These are phyloP conservation scores for Flaveria ramosissima DNA, from an alignment of 129 eudicot genomes.

Conservation along the genomic window DNA sequence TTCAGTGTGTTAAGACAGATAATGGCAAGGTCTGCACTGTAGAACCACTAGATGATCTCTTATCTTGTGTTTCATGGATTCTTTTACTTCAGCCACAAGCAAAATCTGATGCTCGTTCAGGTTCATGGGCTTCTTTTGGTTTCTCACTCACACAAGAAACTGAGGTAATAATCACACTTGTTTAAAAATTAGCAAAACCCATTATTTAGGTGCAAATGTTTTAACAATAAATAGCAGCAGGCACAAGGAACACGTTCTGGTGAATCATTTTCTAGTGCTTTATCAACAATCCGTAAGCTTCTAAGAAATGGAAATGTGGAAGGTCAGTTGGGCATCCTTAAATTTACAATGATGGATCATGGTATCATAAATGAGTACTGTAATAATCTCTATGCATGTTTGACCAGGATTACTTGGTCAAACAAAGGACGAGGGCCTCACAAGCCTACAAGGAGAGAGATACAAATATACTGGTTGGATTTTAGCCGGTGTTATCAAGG, in stretches of 20 bases:
- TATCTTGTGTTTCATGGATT: constrained; percentile 80
- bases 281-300: constrained; percentile 52
- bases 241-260: constrained; percentile 53
- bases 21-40: constrained; percentile 48
- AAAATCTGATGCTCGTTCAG: constrained; percentile 48
- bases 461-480: constrained; percentile 47
- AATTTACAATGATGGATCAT: background rate
- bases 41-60: constrained; percentile 79
- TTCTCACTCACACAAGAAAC: constrained; percentile 80
- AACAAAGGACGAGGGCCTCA: constrained; percentile 40
- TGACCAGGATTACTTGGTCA: constrained; percentile 57
- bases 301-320: constrained; percentile 56
- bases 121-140: constrained; percentile 69
- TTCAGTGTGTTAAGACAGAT: constrained; percentile 55
- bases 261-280: constrained; percentile 56
- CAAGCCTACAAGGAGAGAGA: constrained; percentile 50
- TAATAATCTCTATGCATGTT: constrained; percentile 34
- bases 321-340: constrained; percentile 45
- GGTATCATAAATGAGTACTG: background rate
- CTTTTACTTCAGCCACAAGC: constrained; percentile 73
- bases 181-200: background rate
- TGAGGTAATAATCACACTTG: constrained; percentile 48
- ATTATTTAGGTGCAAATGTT: constrained; percentile 5
- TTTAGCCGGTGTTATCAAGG: constrained; percentile 63
- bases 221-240: constrained; percentile 39